phyloP scores from a whole-genome alignment of 768 basidiomycete species.

The Russula sp. region DNA sequence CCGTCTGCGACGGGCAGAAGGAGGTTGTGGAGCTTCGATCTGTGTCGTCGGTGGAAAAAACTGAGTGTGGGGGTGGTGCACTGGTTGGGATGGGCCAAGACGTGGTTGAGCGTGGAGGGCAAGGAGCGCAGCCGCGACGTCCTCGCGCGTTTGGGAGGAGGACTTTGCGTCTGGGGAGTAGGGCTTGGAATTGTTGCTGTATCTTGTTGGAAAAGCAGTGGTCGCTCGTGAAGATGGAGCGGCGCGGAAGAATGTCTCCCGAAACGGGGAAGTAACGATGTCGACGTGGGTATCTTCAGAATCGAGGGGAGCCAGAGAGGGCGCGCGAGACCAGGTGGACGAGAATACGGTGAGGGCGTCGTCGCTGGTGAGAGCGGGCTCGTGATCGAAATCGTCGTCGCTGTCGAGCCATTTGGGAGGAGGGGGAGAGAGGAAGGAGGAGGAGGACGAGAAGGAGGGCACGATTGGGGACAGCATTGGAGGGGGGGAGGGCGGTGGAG shows the following conservation, averaged over 20 bases:
- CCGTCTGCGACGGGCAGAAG: constrained; percentile 2
- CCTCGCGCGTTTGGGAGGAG: constrained; percentile 11
- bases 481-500: constrained; percentile 6
- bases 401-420: constrained; percentile 14
- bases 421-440: constrained; percentile 6
- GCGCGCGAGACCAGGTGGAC: constrained; percentile 12
- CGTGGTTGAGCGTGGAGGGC: constrained; percentile 18
- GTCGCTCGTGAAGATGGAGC: neutral
- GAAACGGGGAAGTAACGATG: constrained; percentile 18
- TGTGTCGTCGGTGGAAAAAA: too few relatives aligned
- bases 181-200: neutral
- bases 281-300: constrained; percentile 18
- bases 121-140: constrained; percentile 18
- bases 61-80: neutral
- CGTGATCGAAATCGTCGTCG: constrained; percentile 19
- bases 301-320: constrained; percentile 15
- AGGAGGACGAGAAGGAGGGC: neutral
- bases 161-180: neutral
- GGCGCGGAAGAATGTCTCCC: constrained; percentile 13
- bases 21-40: neutral
- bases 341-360: constrained; percentile 18
- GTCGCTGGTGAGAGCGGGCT: constrained; percentile 20
- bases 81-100: neutral
- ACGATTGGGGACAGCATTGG: constrained; percentile 8
- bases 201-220: neutral